These are phyloP conservation scores for Withania somnifera DNA, from an alignment of 305 asterid species.

Conservation along the genomic window DNA sequence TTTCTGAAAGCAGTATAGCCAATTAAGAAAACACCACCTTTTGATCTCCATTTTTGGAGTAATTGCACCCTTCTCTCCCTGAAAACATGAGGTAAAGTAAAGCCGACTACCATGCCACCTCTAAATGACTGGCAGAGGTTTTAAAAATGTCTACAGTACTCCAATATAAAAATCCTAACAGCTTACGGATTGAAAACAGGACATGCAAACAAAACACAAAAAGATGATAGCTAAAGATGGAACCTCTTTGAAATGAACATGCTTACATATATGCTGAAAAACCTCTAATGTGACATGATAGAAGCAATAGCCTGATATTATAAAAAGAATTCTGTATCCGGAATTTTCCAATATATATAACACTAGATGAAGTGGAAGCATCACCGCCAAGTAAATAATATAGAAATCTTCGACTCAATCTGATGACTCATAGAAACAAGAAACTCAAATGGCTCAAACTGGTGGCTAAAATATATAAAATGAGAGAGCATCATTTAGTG, in stretches of 20 bases:
- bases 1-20: conserved; percentile 85
- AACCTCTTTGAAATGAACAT: background rate
- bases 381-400: background rate
- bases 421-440: background rate
- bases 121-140: background rate
- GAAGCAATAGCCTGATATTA: background rate
- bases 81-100: conserved; percentile 8
- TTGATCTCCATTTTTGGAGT: conserved; percentile 72
- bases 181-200: background rate
- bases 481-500: background rate
- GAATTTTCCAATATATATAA: background rate
- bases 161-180: background rate
- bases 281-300: background rate
- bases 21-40: conserved; percentile 89
- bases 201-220: background rate
- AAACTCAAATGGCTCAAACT: background rate
- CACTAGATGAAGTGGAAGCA: background rate
- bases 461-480: background rate
- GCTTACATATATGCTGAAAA: background rate
- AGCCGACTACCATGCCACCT: background rate
- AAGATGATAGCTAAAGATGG: background rate
- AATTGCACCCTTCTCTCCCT: conserved; percentile 79
- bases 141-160: background rate
- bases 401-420: background rate
- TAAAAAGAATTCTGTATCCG: background rate